These are phyloP conservation scores for Pulveroboletus sp. DNA, from an alignment of 768 basidiomycete species.

Conservation along the genomic window DNA sequence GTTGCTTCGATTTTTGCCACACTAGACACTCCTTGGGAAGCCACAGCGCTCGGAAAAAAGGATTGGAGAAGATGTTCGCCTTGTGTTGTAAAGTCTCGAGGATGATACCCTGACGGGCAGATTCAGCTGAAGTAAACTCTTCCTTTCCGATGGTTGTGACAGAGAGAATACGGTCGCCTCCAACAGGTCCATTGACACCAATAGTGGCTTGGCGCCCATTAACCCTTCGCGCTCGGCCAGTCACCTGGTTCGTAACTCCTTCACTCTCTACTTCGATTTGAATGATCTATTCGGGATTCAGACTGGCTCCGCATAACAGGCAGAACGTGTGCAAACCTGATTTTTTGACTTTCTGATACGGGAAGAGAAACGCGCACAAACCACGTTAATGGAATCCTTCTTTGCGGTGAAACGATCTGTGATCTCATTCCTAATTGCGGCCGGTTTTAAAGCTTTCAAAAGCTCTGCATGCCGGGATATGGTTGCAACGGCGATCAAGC, in stretches of 20 bases:
- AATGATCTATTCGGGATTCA: constrained; percentile 13
- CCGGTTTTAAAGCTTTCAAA: constrained; percentile 47
- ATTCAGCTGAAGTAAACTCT: constrained; percentile 53
- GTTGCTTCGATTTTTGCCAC: constrained; percentile 15
- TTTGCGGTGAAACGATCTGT: constrained; percentile 22
- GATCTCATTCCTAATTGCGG: constrained; percentile 41
- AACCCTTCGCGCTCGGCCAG: constrained; percentile 22
- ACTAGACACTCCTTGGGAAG: constrained; percentile 12
- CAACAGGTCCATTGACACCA: constrained; percentile 21
- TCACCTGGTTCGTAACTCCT: constrained; percentile 2
- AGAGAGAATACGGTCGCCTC: constrained; percentile 15
- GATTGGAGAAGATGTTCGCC: constrained; percentile 15
- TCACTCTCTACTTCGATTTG: constrained; percentile 16
- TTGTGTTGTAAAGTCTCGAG: constrained; percentile 18
- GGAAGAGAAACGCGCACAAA: constrained; percentile 42
- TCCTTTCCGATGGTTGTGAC: constrained; percentile 54
- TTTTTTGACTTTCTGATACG: constrained; percentile 35
- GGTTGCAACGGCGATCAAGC: constrained; percentile 44
- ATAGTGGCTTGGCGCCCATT: constrained; percentile 39
- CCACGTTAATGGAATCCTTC: constrained; percentile 32
- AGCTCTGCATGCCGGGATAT: constrained; percentile 43
- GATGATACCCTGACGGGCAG: constrained; percentile 20
- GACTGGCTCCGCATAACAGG: too few species aligned
- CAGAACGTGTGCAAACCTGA: constrained; percentile 35
- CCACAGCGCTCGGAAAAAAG: constrained; percentile 30